Conservation (phyloP, 495 filamentous ascomycete species). For the Clavariopsis aquatica region DNA sequence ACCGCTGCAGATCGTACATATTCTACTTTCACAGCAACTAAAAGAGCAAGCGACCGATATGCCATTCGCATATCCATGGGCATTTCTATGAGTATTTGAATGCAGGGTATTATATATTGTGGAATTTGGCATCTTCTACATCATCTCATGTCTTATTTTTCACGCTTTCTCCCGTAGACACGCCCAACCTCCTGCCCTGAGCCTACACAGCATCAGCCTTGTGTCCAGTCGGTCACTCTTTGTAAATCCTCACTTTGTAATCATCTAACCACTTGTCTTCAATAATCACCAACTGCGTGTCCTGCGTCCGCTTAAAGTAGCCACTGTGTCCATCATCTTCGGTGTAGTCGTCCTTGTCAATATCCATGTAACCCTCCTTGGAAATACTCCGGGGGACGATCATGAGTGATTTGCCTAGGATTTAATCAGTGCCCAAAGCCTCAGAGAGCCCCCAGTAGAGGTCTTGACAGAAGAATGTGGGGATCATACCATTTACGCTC, state of each 20-base stretch:
- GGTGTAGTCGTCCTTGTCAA: constrained; percentile 8
- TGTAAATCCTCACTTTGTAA: constrained; percentile 12
- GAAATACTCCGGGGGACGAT: constrained; percentile 1
- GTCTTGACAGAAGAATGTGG: not conserved
- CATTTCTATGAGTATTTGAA: too few relatives aligned
- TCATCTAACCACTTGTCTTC: constrained; percentile 15
- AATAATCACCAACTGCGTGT: constrained; percentile 4
- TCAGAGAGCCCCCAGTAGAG: not conserved
- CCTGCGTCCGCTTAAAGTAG: constrained; percentile 9
- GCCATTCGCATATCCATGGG: too few relatives aligned
- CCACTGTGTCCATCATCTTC: not conserved
- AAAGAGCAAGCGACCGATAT: too few relatives aligned
- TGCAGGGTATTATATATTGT: too few relatives aligned
- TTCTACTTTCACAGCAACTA: too few relatives aligned
- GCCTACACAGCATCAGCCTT: not conserved
- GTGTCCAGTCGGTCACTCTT: not conserved
- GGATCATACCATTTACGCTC: constrained; percentile 2
- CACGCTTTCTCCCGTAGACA: not conserved
- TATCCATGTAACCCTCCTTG: constrained; percentile 4
- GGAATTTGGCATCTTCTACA: too few relatives aligned
- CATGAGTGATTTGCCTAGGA: constrained; percentile 3
- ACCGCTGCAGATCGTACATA: too few relatives aligned
- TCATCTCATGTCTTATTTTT: not conserved
- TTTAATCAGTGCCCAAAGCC: not conserved
- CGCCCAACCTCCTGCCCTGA: not conserved